Evolutionary conservation across 768 basidiomycete genomes (phyloP), one percentile per base, ranked within the genome.

Genomic region (Leccinum rimulosum): DNA sequence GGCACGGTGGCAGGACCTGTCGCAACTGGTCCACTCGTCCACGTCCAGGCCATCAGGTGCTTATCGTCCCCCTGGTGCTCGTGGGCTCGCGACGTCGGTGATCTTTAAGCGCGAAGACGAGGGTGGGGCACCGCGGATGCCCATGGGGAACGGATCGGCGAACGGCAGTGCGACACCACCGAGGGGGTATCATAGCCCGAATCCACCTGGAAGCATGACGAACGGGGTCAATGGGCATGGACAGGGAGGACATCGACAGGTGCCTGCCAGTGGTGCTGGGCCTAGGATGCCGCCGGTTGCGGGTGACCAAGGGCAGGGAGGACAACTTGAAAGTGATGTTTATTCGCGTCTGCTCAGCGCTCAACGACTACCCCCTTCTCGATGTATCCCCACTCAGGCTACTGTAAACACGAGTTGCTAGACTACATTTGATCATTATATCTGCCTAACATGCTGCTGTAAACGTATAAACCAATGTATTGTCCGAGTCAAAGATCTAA

Each of bases 61-160:
- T 0, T 98, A 98, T 73, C 82, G 95, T 1, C 96, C 96, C 0
- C 96, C 95, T 12, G 95, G 95, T 11, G 94, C 95, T 1, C 83
- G 96, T 6, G 96, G 96, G 0, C 81, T 91, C 1, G 85, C 89
- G 49, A 95, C 95, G 1, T 93, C 95, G 1, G 80, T 86, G 3
- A 90, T 91, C 36, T 98, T 88, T 78, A 94, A 91, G 74, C 84
- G 95, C 17, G 93, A 95, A 70, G 96, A 97, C 62, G 93, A 96
- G 67, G 91, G 91, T 40, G 91, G 88, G 2, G 75, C 79, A 3
- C 80, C 85, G 8, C 78, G 75, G 17, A 69, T 78, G n/a, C 80
- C 81, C 55, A 76, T 75, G 6, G 70, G 70, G n/a, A 76, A 73
- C 27, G 60, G 60, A 8, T 52, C 61, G 2, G 62, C 66, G n/a